Percentiles rank a stretch among this genome's conserved stretches.
These are phyloP conservation scores for Bruguiera gymnorhiza DNA, from an alignment of 345 rosid genomes.

Conservation along the genomic window DNA sequence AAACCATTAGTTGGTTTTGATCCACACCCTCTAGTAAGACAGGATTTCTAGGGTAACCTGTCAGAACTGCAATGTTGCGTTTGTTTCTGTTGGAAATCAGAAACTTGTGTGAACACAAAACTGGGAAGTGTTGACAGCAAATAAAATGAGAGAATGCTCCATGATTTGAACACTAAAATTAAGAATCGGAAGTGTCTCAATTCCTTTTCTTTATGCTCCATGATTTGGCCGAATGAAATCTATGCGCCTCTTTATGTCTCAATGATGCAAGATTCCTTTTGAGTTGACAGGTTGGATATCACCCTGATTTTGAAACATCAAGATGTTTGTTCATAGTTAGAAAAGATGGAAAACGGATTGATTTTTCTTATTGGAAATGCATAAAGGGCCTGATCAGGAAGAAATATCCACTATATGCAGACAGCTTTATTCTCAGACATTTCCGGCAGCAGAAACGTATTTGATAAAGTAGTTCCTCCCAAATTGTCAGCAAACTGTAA, in stretches of 20 bases:
- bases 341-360: constrained; percentile 67
- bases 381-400: constrained; percentile 82
- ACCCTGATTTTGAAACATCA: constrained; percentile 75
- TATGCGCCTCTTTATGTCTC: background rate
- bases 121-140: too few relatives aligned
- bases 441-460: constrained; percentile 54
- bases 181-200: too few relatives aligned
- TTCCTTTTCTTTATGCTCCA: too few relatives aligned
- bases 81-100: background rate
- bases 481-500: constrained; percentile 15
- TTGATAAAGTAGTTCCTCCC: constrained; percentile 39
- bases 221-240: too few relatives aligned
- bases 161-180: too few relatives aligned
- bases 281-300: constrained; percentile 67
- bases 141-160: too few relatives aligned
- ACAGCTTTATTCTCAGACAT: constrained; percentile 86
- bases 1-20: background rate
- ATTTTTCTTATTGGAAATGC: constrained; percentile 99
- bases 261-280: constrained; percentile 11
- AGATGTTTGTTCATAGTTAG: constrained; percentile 83
- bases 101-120: background rate
- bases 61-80: background rate
- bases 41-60: background rate
- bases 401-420: constrained; percentile 87
- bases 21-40: background rate